phyloP scores from a whole-genome alignment of 495 filamentous ascomycete species.

The Aspergillus avenaceus region DNA sequence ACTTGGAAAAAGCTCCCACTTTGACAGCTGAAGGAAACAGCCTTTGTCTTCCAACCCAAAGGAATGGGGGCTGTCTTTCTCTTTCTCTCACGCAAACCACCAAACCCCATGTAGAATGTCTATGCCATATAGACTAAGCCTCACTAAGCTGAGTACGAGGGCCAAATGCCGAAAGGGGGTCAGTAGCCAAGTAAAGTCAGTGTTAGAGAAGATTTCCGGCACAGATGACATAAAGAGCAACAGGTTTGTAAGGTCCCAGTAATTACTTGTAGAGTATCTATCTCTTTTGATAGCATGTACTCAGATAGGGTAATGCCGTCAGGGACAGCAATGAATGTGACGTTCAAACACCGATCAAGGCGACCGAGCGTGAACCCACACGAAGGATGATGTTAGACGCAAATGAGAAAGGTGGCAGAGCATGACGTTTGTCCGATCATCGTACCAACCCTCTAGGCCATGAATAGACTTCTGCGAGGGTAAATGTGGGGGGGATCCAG shows the following conservation, averaged over 20 bases:
- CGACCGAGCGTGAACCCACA: not conserved
- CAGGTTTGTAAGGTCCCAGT: not conserved
- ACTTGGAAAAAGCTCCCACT: not conserved
- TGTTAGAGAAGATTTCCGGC: not conserved
- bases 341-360: not conserved
- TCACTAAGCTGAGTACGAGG: no score
- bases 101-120: no score
- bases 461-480: constrained; percentile 1
- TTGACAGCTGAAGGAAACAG: not conserved
- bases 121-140: no score
- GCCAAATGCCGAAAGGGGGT: no score
- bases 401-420: not conserved
- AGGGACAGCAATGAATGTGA: not conserved
- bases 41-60: not conserved
- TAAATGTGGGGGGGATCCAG: constrained; percentile 8
- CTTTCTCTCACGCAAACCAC: no score
- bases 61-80: no score
- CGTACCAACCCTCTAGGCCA: constrained; percentile 7
- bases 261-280: not conserved
- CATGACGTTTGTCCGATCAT: constrained; percentile 1
- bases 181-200: not conserved
- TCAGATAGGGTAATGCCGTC: not conserved
- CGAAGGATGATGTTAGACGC: not conserved
- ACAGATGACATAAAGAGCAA: not conserved
- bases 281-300: not conserved